Conservation (phyloP, 176 grass and related monocot species). For the Thalia dealbata region DNA sequence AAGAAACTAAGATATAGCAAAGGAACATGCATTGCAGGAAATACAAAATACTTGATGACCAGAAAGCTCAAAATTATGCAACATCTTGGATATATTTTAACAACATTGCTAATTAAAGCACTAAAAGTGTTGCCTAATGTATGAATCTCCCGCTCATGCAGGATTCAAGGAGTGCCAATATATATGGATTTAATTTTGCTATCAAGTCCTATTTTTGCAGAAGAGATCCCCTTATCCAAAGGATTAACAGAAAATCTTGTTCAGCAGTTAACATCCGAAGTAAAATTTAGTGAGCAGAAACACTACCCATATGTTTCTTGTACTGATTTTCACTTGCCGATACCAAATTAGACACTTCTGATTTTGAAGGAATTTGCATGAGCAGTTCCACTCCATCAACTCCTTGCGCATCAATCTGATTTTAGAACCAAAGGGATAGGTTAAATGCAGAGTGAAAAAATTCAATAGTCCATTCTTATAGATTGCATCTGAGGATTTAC, state of each 20-base stretch:
- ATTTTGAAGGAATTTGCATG: constrained; percentile 51
- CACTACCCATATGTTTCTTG: constrained; percentile 50
- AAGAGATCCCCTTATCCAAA: neutral
- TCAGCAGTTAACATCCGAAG: neutral
- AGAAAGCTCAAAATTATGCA: neutral
- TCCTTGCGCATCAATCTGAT: constrained; percentile 56
- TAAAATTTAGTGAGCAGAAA: neutral
- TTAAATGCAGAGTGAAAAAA: neutral
- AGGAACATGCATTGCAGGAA: neutral
- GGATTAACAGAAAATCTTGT: neutral
- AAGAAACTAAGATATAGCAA: neutral
- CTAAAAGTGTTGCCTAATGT: neutral
- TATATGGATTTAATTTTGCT: neutral
- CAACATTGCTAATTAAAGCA: neutral
- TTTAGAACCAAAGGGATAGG: constrained; percentile 10
- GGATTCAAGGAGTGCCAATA: no score
- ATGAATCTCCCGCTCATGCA: neutral
- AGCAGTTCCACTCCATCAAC: constrained; percentile 68
- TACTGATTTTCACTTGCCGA: constrained; percentile 44
- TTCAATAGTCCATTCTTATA: neutral
- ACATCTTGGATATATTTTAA: neutral
- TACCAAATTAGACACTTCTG: constrained; percentile 48
- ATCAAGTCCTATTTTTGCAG: neutral
- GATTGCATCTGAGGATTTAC: constrained; percentile 29
- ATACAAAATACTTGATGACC: neutral